Conservation (phyloP, 441 rosid genomes). For the Omphalea diandra region DNA sequence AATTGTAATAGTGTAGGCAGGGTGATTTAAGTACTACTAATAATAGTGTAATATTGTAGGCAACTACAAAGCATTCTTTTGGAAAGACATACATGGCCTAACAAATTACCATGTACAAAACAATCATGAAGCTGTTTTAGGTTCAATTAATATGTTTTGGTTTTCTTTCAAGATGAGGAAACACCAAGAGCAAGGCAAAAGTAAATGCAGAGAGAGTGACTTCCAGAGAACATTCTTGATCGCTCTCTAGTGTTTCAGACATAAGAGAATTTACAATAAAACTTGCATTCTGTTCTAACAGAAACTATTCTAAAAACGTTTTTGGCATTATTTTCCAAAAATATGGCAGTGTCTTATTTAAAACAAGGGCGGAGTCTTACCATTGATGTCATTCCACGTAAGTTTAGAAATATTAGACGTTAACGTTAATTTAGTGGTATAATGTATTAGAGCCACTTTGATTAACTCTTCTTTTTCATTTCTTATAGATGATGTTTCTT, state of each 20-base stretch:
- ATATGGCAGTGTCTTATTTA: neutral
- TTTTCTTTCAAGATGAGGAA: neutral
- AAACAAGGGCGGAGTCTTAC: neutral
- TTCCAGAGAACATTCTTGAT: neutral
- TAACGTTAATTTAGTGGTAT: neutral
- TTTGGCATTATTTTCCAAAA: neutral
- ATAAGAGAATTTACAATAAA: neutral
- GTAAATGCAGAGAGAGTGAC: neutral
- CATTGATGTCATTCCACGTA: neutral
- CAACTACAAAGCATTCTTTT: too few relatives aligned
- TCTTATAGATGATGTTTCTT: neutral
- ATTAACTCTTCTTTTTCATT: neutral
- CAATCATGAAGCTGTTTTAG: neutral
- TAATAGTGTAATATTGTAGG: too few relatives aligned
- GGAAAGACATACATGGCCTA: neutral
- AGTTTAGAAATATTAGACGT: neutral
- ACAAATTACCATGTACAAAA: neutral
- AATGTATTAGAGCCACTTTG: neutral
- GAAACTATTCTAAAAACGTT: neutral
- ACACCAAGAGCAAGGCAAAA: neutral
- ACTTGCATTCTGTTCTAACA: neutral
- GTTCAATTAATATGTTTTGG: neutral
- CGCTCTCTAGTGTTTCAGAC: neutral
- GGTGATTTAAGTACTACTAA: too few relatives aligned
- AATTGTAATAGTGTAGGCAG: too few relatives aligned